Conservation (phyloP, 2,329 filamentous ascomycete species). For the Hirsutella thompsonii region DNA sequence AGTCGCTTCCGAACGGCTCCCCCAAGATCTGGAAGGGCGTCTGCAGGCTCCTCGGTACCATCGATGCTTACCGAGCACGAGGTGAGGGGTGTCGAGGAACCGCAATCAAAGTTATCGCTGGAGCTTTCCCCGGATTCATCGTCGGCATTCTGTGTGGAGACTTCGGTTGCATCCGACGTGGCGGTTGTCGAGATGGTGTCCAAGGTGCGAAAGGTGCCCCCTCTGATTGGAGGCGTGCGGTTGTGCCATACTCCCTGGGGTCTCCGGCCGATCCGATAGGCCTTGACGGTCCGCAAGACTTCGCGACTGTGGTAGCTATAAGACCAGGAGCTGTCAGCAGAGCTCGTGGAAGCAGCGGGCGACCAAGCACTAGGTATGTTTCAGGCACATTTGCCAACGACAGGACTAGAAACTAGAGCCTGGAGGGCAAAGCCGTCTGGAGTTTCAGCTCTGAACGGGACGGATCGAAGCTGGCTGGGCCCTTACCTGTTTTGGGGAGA, state of each 20-base stretch:
- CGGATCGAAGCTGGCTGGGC: background rate
- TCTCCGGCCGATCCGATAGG: constrained; percentile 62
- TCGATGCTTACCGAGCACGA: background rate
- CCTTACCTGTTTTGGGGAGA: background rate
- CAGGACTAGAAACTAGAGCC: background rate
- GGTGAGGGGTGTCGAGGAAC: background rate
- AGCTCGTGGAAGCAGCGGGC: background rate
- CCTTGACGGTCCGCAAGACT: constrained; percentile 13
- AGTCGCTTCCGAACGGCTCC: constrained; percentile 7
- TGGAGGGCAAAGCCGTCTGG: background rate
- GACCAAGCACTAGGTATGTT: background rate
- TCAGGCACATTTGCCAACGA: background rate
- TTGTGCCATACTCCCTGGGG: constrained; percentile 76
- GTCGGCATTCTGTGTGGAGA: background rate
- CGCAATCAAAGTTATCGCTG: constrained; percentile 4
- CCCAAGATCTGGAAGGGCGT: constrained; percentile 33
- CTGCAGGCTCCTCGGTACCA: constrained; percentile 40
- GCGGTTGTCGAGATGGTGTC: background rate
- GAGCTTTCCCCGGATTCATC: constrained; percentile 2
- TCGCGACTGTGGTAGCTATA: background rate
- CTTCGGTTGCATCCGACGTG: background rate
- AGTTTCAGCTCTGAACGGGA: background rate
- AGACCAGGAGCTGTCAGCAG: background rate
- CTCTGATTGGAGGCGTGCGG: constrained; percentile 84
- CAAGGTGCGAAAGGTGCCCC: constrained; percentile 55